Evolutionary conservation across 2,329 filamentous ascomycete species (phyloP).

Genomic region (Exophiala aquamarina): DNA sequence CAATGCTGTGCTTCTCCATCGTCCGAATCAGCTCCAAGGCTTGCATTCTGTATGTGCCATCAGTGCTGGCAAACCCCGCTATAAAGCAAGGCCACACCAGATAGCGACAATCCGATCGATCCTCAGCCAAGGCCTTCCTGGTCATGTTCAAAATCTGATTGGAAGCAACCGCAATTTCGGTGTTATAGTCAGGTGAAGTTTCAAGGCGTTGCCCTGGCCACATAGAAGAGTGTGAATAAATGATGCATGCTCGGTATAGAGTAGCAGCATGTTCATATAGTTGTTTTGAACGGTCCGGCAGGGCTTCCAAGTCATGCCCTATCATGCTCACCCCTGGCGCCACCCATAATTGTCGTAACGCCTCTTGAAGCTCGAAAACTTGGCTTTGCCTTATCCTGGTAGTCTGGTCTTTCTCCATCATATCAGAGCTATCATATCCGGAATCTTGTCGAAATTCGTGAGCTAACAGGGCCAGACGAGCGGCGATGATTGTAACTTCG

Average conservation of each 20-base stretch:
- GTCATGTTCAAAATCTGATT: slow-evolving; percentile 47
- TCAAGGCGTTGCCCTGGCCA: slow-evolving; percentile 49
- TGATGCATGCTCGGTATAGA: slow-evolving; percentile 50
- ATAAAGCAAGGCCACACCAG: slow-evolving; percentile 57
- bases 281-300: slow-evolving; percentile 37
- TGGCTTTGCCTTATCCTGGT: slow-evolving; percentile 33
- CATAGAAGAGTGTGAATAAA: slow-evolving; percentile 57
- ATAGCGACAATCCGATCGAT: slow-evolving; percentile 45
- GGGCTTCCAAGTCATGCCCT: slow-evolving; percentile 35
- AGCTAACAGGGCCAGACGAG: slow-evolving; percentile 45
- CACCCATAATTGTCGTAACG: slow-evolving; percentile 40
- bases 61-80: slow-evolving; percentile 47
- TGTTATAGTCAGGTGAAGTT: slow-evolving; percentile 36
- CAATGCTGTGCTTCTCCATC: slow-evolving; percentile 50
- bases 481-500: slow-evolving; percentile 46
- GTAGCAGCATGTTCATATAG: slow-evolving; percentile 48
- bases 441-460: slow-evolving; percentile 40
- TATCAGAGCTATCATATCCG: slow-evolving; percentile 21
- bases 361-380: slow-evolving; percentile 38
- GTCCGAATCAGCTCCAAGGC: slow-evolving; percentile 50
- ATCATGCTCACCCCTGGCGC: slow-evolving; percentile 38
- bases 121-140: slow-evolving; percentile 39
- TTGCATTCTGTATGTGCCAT: slow-evolving; percentile 44
- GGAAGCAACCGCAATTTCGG: slow-evolving; percentile 47
- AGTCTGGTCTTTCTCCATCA: slow-evolving; percentile 25